phyloP scores from a whole-genome alignment of 1,284 basidiomycete genomes.

The Dichomitus squalens region DNA sequence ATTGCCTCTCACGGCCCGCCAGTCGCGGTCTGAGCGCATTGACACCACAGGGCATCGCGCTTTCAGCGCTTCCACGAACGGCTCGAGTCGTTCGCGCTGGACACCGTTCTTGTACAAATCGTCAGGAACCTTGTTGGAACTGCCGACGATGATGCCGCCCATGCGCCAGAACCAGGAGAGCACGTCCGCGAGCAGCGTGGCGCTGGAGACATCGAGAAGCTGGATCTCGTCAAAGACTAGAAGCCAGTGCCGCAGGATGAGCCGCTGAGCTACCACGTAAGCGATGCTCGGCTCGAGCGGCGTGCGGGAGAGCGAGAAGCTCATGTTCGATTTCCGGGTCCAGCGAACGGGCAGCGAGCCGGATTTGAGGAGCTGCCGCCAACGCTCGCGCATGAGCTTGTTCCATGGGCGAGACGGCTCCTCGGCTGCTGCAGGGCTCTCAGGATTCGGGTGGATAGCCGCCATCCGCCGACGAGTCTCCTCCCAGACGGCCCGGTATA shows the following conservation, averaged over 20 bases:
- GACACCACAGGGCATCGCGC: conserved; percentile 61
- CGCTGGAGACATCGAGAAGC: conserved; percentile 70
- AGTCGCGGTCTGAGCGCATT: conserved; percentile 52
- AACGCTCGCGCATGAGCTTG: conserved; percentile 39
- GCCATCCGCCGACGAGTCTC: conserved; percentile 51
- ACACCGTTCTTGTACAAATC: conserved; percentile 75
- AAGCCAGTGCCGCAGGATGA: conserved; percentile 55
- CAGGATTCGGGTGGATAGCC: conserved; percentile 8
- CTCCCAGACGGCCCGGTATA: conserved; percentile 68
- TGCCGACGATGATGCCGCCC: conserved; percentile 64
- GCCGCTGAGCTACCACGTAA: conserved; percentile 49
- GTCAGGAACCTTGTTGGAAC: conserved; percentile 64
- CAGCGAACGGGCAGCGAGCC: conserved; percentile 46
- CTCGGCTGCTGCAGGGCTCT: conserved; percentile 12
- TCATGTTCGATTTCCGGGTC: conserved; percentile 28
- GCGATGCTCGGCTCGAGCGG: conserved; percentile 39
- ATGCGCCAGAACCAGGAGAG: conserved; percentile 77
- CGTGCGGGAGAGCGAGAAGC: conserved; percentile 11
- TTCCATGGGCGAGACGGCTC: conserved; percentile 35
- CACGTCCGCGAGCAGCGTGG: conserved; percentile 68
- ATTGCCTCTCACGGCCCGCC: conserved; percentile 33
- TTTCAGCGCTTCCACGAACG: conserved; percentile 67
- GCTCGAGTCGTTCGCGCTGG: conserved; percentile 61
- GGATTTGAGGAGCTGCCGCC: conserved; percentile 33
- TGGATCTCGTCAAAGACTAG: conserved; percentile 75